phyloP scores from a whole-genome alignment of 352 stramenopile genomes.

The Halophytophthora batemanensis region DNA sequence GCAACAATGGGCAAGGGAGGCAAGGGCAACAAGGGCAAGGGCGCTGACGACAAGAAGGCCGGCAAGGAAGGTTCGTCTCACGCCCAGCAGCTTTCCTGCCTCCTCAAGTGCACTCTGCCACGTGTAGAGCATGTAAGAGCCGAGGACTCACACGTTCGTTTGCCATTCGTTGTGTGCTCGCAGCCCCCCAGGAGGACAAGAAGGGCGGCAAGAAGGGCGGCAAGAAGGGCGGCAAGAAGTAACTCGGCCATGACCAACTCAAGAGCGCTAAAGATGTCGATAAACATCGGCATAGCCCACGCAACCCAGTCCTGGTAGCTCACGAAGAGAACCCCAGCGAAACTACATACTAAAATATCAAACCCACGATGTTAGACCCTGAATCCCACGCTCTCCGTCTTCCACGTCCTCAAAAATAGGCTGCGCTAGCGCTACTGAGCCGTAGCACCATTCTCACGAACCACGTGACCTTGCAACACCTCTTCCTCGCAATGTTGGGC shows the following conservation, averaged over 20 bases:
- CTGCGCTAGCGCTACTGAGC: no score
- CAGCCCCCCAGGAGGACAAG: slow-evolving; percentile 30
- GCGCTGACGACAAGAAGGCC: slow-evolving; percentile 29
- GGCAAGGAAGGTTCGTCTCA: slow-evolving; percentile 34
- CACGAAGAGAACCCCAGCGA: no score
- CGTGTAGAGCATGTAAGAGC: no score
- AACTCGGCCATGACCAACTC: slow-evolving; percentile 1
- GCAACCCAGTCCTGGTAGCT: no score
- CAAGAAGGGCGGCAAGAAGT: slow-evolving; percentile 66
- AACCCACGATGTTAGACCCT: neutral
- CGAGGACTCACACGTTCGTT: neutral
- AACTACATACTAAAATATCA: no score
- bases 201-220: slow-evolving; percentile 30
- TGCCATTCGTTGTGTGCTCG: neutral
- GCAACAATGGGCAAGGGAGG: slow-evolving; percentile 27
- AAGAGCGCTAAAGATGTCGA: no score
- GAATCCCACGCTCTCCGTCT: neutral
- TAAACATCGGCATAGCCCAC: no score
- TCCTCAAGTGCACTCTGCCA: no score
- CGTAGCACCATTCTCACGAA: no score
- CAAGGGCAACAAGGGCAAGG: slow-evolving; percentile 24
- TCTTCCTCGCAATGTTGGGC: slow-evolving; percentile 4
- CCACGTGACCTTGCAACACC: no score
- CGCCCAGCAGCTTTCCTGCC: no score
- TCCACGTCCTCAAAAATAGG: no score